Base-by-base conservation (phyloP, 2,329 filamentous ascomycete genomes). In the Dendryphion nanum region DNA sequence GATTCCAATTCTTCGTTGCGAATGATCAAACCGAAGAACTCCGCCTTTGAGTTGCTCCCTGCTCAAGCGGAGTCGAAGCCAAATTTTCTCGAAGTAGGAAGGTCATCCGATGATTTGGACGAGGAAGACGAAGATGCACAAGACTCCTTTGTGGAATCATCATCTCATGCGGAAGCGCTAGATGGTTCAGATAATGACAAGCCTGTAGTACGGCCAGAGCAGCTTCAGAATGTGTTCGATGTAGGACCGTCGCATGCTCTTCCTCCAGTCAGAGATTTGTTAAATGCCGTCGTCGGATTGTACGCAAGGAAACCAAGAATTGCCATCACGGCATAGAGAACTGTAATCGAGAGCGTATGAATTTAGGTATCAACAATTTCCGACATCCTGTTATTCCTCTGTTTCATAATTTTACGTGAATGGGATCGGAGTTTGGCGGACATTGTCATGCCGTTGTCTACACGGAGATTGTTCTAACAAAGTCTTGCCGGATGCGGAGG, bases 1-100 rank as follows among this genome's bases (percentile, higher is more conserved):
- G 89, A 95, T 59, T 76, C 83, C n/a, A 74, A 79, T 0, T 87
- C 88, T 12, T 83, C 86, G 53, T 72, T 95, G 26, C 82, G 81
- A 18, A 55, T 64, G 5, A 51, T 75, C 8, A 61, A 47, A 6
- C 61, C 64, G 8, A 60, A 52, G 21, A 49, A 50, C 16, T 45
- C 38, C 15, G 34, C 49, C 1, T 41, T 58, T 14, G 53, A 62
- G 34, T 47, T 66, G 14, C 50, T 53, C 16, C 23, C 10, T 8
- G 23, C 23, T 26, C 10, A 8, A 10, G 23, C 23, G 10, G 23
- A 26, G 23, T n/a, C 10, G n/a, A 10, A 10, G n/a, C n/a, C n/a
- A n/a, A n/a, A 50, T 18, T 50, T 46, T 17, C n/a, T n/a, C 12
- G 16, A n/a, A 5, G 28, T 26, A 18, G 45, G 52, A 15, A 50